Evolutionary conservation across 2,329 filamentous ascomycete species (phyloP).

Genomic region (Parastagonospora nodorum): DNA sequence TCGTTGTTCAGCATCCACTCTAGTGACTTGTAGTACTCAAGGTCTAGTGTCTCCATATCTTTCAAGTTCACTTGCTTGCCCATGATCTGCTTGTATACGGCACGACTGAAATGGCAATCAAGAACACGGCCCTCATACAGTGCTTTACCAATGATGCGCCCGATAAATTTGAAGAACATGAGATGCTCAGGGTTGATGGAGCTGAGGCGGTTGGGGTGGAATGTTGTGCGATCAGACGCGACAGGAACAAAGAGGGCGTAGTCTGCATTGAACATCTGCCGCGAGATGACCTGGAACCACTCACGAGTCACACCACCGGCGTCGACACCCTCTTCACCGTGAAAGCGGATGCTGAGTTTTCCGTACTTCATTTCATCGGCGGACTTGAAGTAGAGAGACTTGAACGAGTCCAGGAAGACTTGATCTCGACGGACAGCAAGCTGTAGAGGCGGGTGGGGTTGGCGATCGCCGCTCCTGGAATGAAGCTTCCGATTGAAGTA

Average conservation of each 20-base stretch:
- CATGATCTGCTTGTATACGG: conserved; percentile 96
- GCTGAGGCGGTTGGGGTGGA: conserved; percentile 96
- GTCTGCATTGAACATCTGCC: conserved; percentile 99
- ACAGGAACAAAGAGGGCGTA: conserved; percentile 97
- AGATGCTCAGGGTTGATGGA: conserved; percentile 94
- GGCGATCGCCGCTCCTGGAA: conserved; percentile 67
- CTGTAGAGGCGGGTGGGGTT: conserved; percentile 77
- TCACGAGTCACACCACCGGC: conserved; percentile 96
- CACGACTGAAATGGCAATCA: conserved; percentile 98
- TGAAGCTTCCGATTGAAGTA: conserved; percentile 97
- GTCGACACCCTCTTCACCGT: conserved; percentile 96
- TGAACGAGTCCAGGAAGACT: conserved; percentile 98
- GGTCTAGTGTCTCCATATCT: conserved; percentile 98
- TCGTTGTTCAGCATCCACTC: conserved; percentile 99
- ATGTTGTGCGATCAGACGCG: conserved; percentile 94
- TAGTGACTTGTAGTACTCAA: conserved; percentile 98
- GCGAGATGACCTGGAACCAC: conserved; percentile 97
- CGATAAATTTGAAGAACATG: conserved; percentile 99
- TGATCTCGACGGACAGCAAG: conserved; percentile 89
- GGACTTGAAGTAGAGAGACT: conserved; percentile 94
- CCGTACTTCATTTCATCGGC: conserved; percentile 99
- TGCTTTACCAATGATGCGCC: conserved; percentile 96
- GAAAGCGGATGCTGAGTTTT: conserved; percentile 96
- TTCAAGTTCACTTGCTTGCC: conserved; percentile 96
- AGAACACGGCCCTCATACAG: conserved; percentile 94